phyloP scores from a whole-genome alignment of 2,329 filamentous ascomycete species.

The Pestalotiopsis fici region DNA sequence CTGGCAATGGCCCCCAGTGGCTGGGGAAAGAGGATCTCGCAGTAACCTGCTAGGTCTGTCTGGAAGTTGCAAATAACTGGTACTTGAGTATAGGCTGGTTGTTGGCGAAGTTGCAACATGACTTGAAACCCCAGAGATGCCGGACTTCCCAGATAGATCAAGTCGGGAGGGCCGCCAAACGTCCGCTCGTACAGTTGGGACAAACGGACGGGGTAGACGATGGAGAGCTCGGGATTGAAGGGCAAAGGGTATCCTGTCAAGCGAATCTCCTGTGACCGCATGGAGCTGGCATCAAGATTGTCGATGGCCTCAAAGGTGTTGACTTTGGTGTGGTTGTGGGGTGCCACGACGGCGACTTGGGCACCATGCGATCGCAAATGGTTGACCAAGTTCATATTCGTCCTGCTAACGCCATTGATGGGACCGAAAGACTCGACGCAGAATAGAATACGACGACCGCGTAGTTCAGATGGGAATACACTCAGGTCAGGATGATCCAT shows the following conservation, averaged over 20 bases:
- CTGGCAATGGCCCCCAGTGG: constrained; percentile 63
- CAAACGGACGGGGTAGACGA: constrained; percentile 69
- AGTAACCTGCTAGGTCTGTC: constrained; percentile 70
- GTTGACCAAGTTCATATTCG: constrained; percentile 68
- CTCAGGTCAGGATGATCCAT: constrained; percentile 37
- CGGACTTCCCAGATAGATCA: constrained; percentile 71
- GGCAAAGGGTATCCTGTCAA: constrained; percentile 67
- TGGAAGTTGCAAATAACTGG: constrained; percentile 71
- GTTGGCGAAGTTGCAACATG: constrained; percentile 66
- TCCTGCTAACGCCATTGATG: constrained; percentile 73
- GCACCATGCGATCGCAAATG: constrained; percentile 66
- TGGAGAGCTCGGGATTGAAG: constrained; percentile 71
- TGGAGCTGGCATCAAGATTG: constrained; percentile 31
- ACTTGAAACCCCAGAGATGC: constrained; percentile 72
- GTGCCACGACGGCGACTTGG: constrained; percentile 67
- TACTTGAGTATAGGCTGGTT: constrained; percentile 53
- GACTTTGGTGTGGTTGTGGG: constrained; percentile 54
- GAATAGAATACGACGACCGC: constrained; percentile 63
- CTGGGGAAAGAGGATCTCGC: constrained; percentile 66
- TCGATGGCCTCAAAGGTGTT: constrained; percentile 53
- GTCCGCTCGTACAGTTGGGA: constrained; percentile 61
- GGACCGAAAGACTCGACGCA: constrained; percentile 73
- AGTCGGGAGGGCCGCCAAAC: constrained; percentile 60
- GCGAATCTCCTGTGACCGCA: constrained; percentile 52
- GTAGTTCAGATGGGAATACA: constrained; percentile 49